Evolutionary conservation across 2,329 filamentous ascomycete species (phyloP), one percentile per base, ranked within the genome.

Genomic region (Zelopaecilomyces penicillatus): DNA sequence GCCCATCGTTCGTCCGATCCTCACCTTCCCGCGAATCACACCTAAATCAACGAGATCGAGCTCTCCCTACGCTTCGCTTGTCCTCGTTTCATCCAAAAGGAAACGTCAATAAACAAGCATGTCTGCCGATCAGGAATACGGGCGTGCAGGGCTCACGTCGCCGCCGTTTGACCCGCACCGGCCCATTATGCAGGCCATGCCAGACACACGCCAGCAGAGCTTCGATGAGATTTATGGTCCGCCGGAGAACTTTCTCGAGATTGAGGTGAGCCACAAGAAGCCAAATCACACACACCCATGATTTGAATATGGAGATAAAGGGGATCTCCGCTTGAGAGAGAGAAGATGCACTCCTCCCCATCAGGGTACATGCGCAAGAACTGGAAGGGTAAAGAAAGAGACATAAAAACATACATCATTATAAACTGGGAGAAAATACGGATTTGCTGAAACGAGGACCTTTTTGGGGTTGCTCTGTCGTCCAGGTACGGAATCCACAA

Each of bases 221-320:
- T 97, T 96, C 63, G 93, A 98, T 70, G 93, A 98, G 76, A 95
- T 97, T 65, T 98, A 98, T 67, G 93, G 90, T 10, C 88, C 91
- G 39, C 93, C 93, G 5, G 93, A 98, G 75, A 98, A 98, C 74
- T 96, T 97, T 64, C 79, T 98, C 44, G 93, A 98, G 74, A 95
- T 98, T 52, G 93, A 98, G 76, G 90, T 93, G 46, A 51, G 57
- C 44, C 19, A 19, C 19, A 65, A 47, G 12, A 12, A 69, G n/a
- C 2, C n/a, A 27, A 30, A 9, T 9, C 32, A 3, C 32, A 34
- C 32, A 9, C 32, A 12, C 32, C 8, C 32, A 34, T 19, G 19
- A 19, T 19, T 19, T 19, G 19, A 19, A 19, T 19, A 19, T 19
- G 19, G 19, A 19, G 19, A 19, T 19, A 19, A 19, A 19, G 19